phyloP scores from a whole-genome alignment of 345 rosid species.

The Eucalyptus pauciflora region DNA sequence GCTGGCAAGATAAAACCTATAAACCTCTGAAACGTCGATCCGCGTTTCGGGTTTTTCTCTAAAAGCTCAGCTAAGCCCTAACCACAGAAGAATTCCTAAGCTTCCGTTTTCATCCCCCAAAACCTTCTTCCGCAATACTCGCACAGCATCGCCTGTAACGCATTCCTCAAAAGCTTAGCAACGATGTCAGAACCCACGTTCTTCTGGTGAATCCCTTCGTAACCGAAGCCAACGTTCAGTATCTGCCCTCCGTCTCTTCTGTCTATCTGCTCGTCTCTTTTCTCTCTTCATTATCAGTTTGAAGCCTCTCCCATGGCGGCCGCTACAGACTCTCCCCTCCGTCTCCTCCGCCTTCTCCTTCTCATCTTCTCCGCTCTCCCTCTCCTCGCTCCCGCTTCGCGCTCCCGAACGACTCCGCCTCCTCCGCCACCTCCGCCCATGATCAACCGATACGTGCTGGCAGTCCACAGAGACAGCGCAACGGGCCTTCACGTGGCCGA shows the following conservation, averaged over 20 bases:
- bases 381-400: neutral
- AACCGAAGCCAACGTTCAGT: neutral
- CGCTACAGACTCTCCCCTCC: neutral
- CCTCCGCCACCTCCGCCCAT: neutral
- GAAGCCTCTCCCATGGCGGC: neutral
- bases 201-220: neutral
- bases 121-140: neutral
- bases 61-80: neutral
- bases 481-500: neutral
- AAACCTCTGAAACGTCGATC: neutral
- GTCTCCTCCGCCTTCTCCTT: neutral
- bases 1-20: neutral
- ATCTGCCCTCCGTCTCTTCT: too few relatives aligned
- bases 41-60: neutral
- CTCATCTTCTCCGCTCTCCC: neutral
- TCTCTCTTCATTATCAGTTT: neutral
- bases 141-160: neutral
- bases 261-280: neutral
- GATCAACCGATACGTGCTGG: neutral
- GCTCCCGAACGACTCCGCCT: accelerated
- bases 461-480: neutral
- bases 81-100: neutral
- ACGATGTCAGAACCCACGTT: neutral
- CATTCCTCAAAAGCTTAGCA: neutral
- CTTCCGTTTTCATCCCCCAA: neutral